These are phyloP conservation scores for Tremella yokohamensis DNA, from an alignment of 768 basidiomycete species.

Conservation along the genomic window DNA sequence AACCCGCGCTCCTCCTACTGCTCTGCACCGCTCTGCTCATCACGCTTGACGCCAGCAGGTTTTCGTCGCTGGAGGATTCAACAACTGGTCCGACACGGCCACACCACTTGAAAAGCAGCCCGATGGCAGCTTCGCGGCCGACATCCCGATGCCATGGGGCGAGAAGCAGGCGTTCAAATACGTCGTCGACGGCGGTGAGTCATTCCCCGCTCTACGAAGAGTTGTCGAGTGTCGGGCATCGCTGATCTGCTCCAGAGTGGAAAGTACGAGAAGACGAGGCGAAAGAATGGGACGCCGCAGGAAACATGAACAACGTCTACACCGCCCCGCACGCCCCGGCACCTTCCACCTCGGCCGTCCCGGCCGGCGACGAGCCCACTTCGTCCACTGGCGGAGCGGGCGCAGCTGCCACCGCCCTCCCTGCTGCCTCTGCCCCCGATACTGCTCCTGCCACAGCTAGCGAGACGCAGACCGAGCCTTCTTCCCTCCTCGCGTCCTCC, in stretches of 20 bases:
- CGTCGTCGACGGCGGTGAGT: constrained; percentile 49
- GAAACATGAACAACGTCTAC: constrained; percentile 52
- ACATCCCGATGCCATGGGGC: constrained; percentile 44
- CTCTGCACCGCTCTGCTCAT: constrained; percentile 4
- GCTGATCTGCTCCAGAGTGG: constrained; percentile 35
- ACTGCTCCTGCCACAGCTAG: constrained; percentile 18
- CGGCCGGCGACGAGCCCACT: constrained; percentile 2
- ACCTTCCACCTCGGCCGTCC: constrained; percentile 2
- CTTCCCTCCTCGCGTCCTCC: constrained; percentile 32
- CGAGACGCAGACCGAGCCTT: constrained; percentile 24
- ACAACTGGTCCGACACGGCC: constrained; percentile 46
- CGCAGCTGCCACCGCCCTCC: constrained; percentile 8
- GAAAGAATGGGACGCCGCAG: constrained; percentile 51
- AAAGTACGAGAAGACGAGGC: constrained; percentile 51
- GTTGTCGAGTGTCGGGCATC: too few species aligned
- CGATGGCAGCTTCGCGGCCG: constrained; percentile 38
- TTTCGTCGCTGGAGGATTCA: constrained; percentile 47
- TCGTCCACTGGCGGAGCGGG: constrained; percentile 8
- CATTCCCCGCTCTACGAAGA: neutral
- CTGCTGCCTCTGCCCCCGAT: constrained; percentile 18
- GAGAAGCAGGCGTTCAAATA: constrained; percentile 51
- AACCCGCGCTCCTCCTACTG: neutral
- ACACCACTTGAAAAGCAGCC: constrained; percentile 40
- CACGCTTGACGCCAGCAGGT: constrained; percentile 31
- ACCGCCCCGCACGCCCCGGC: constrained; percentile 42